These are phyloP conservation scores for Coemansia biformis DNA, from an alignment of 192 early-diverging fungal species.

Conservation along the genomic window DNA sequence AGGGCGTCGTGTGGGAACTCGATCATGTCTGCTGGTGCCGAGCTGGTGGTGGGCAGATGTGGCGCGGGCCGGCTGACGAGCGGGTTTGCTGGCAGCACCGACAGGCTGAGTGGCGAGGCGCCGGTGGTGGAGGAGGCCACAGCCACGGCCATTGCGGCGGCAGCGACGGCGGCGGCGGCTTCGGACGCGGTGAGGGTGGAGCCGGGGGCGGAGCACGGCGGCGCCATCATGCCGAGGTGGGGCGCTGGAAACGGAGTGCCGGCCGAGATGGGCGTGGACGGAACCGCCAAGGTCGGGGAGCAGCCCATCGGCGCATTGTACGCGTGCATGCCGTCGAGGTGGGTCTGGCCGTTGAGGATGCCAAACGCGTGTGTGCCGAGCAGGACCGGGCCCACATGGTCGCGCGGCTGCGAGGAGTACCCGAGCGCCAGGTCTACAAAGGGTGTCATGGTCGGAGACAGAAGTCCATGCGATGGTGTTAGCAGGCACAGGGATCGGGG, in stretches of 20 bases:
- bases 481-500: too few species aligned
- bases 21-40: constrained; percentile 39
- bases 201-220: too few species aligned
- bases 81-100: constrained; percentile 2
- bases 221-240: too few species aligned
- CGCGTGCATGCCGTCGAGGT: constrained; percentile 15
- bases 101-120: constrained; percentile 9
- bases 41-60: constrained; percentile 16
- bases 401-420: constrained; percentile 30
- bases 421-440: constrained; percentile 33
- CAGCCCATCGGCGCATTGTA: constrained; percentile 10
- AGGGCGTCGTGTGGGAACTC: constrained; percentile 33
- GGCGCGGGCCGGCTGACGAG: constrained; percentile 4
- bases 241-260: constrained; percentile 10
- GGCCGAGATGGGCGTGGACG: constrained; percentile 33
- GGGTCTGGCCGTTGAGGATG: constrained; percentile 14
- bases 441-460: too few species aligned
- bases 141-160: constrained; percentile 1
- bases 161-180: constrained; percentile 2
- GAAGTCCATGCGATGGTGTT: too few species aligned
- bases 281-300: constrained; percentile 5
- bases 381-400: constrained; percentile 15
- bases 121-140: background rate
- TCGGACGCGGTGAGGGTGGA: background rate
- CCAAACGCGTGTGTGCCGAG: constrained; percentile 23